These are phyloP conservation scores for Panus rudis DNA, from an alignment of 768 basidiomycete genomes.

Conservation along the genomic window DNA sequence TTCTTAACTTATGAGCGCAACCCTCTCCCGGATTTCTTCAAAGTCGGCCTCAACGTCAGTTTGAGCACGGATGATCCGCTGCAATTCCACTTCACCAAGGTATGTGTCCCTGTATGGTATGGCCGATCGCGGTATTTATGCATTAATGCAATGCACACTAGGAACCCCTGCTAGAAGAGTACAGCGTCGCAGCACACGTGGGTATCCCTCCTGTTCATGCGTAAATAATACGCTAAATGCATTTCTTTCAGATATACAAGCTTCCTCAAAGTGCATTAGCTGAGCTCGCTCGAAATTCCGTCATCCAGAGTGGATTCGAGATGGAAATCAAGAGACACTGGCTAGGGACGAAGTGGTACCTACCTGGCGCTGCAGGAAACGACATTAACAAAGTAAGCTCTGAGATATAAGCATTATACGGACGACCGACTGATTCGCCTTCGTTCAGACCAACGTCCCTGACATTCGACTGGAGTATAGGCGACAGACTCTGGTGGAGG, in stretches of 20 bases:
- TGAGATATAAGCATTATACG: not conserved
- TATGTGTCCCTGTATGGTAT: slow-evolving; percentile 21
- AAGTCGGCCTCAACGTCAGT: slow-evolving; percentile 91
- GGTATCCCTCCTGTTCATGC: slow-evolving; percentile 16
- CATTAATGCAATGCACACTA: slow-evolving; percentile 21
- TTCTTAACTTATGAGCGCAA: slow-evolving; percentile 97
- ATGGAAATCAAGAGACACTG: slow-evolving; percentile 97
- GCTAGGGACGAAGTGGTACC: slow-evolving; percentile 91
- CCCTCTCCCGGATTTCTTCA: slow-evolving; percentile 95
- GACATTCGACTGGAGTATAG: slow-evolving; percentile 85
- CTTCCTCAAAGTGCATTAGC: slow-evolving; percentile 90
- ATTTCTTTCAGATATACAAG: slow-evolving; percentile 75
- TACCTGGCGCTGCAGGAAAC: slow-evolving; percentile 89
- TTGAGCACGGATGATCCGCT: slow-evolving; percentile 93
- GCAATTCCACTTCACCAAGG: slow-evolving; percentile 99
- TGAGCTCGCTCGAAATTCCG: slow-evolving; percentile 97
- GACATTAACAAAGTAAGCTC: slow-evolving; percentile 85
- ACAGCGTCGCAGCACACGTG: slow-evolving; percentile 95
- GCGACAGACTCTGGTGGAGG: slow-evolving; percentile 83
- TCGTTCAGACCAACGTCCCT: slow-evolving; percentile 87
- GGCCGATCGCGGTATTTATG: not conserved
- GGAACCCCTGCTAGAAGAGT: slow-evolving; percentile 95
- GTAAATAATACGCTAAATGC: not conserved
- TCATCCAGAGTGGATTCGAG: slow-evolving; percentile 94
- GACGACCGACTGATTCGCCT: not conserved